A percentile compares a stretch with the other conserved stretches of the same genome.
These are phyloP conservation scores for Yarrowia sp. DNA, from an alignment of 805 yeast genomes.

Conservation along the genomic window DNA sequence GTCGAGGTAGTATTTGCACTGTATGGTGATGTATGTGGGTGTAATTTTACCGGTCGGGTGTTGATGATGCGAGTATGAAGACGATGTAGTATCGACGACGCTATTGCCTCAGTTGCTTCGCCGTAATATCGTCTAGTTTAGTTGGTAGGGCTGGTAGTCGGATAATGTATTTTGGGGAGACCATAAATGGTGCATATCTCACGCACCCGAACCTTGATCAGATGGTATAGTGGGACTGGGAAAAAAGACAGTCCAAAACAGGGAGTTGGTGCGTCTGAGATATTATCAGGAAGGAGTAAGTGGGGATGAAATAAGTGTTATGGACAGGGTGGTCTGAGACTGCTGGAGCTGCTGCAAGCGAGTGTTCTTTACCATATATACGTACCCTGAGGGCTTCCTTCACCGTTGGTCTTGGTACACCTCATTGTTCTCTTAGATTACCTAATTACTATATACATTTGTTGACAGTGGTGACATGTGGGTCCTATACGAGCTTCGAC, in stretches of 20 bases:
- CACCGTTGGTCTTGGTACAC: too few relatives aligned
- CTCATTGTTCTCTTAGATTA: neutral
- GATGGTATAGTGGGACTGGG: neutral
- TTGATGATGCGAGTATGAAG: neutral
- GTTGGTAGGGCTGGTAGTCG: slow-evolving; percentile 21
- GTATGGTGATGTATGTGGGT: neutral
- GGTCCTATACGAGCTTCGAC: too few relatives aligned
- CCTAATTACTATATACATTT: slow-evolving; percentile 20
- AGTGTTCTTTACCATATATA: neutral
- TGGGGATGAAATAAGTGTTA: neutral
- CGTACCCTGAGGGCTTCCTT: too few relatives aligned
- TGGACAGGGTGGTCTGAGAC: too few relatives aligned
- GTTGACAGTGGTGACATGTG: neutral
- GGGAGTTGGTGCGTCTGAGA: neutral
- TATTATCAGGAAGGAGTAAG: neutral
- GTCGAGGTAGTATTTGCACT: neutral
- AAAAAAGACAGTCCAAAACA: slow-evolving; percentile 2
- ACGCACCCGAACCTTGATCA: slow-evolving; percentile 29
- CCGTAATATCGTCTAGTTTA: slow-evolving; percentile 18
- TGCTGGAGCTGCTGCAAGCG: too few relatives aligned
- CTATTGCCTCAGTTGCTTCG: neutral
- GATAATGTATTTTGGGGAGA: slow-evolving; percentile 30
- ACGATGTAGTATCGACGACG: too few relatives aligned
- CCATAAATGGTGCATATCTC: slow-evolving; percentile 18
- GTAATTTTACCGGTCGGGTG: neutral